Percentiles rank a stretch among this genome's conserved stretches.
Evolutionary conservation across 1,284 basidiomycete species (phyloP).

Genomic region (Irpex sp.): DNA sequence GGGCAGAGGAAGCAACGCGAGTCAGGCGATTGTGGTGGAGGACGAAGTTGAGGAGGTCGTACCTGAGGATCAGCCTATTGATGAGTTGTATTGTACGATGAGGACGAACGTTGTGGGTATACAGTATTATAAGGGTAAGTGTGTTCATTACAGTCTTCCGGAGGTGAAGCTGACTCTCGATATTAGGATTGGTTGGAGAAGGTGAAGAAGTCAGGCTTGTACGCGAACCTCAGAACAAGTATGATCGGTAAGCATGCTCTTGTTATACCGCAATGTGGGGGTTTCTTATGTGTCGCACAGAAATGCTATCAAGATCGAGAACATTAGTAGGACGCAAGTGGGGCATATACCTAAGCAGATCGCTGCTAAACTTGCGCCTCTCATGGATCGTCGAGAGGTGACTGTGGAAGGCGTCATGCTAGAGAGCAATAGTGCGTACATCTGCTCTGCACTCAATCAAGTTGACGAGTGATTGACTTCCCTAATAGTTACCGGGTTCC

Average conservation of each 20-base stretch:
- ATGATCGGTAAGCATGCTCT: conserved; percentile 50
- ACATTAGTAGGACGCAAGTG: conserved; percentile 71
- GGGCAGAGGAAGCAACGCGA: neutral
- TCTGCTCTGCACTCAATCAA: no score
- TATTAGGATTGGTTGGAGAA: conserved; percentile 64
- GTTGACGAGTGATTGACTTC: conserved; percentile 38
- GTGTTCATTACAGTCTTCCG: neutral
- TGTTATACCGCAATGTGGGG: neutral
- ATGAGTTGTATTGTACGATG: conserved; percentile 65
- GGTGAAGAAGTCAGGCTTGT: conserved; percentile 77
- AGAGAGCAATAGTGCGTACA: conserved; percentile 63
- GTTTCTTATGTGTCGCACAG: conserved; percentile 28
- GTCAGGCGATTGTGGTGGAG: conserved; percentile 25
- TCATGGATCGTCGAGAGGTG: conserved; percentile 63
- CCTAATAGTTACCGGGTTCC: conserved; percentile 37
- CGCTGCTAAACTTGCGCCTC: conserved; percentile 58
- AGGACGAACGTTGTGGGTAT: conserved; percentile 72
- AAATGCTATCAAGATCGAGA: conserved; percentile 78
- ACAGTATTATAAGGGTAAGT: conserved; percentile 72
- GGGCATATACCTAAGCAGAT: conserved; percentile 73
- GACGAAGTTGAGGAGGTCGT: conserved; percentile 42
- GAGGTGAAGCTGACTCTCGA: neutral
- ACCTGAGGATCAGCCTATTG: conserved; percentile 42
- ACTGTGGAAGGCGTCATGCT: conserved; percentile 76
- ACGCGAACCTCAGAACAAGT: conserved; percentile 66